Conservation (phyloP, 192 early-diverging fungal species). For the Mortierella claussenii region DNA sequence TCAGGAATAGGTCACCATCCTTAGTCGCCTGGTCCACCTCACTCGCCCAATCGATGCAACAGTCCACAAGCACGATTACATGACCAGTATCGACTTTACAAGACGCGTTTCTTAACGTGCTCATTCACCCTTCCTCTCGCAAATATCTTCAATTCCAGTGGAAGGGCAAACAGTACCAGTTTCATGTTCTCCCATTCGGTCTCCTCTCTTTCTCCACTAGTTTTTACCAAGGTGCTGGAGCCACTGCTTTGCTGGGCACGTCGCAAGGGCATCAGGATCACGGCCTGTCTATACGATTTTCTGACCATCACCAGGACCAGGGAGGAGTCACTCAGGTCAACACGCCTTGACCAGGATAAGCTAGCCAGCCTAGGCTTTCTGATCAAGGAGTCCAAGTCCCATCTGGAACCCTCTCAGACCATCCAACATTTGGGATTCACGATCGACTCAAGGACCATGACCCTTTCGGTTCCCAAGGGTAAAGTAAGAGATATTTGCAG, state of each 20-base stretch:
- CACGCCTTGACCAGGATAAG: neutral
- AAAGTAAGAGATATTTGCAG: conserved; percentile 12
- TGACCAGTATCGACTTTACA: no score
- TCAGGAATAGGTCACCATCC: neutral
- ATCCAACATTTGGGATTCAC: conserved; percentile 25
- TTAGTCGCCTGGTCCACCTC: neutral
- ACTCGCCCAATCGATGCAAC: neutral
- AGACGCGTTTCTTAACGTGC: conserved; percentile 51
- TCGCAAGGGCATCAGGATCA: conserved; percentile 24
- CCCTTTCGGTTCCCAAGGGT: neutral
- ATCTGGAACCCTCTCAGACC: conserved; percentile 23
- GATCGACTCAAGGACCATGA: conserved; percentile 4
- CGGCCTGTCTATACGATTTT: conserved; percentile 42
- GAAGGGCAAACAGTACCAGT: conserved; percentile 38
- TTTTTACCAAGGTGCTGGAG: conserved; percentile 46
- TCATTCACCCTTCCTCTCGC: conserved; percentile 20
- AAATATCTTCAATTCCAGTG: conserved; percentile 39
- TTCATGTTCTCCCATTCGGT: conserved; percentile 43
- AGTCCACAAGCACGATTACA: no score
- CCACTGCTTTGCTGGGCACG: conserved; percentile 41
- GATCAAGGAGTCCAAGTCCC: conserved; percentile 29
- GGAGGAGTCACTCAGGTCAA: neutral
- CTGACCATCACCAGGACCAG: conserved; percentile 3
- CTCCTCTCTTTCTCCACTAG: conserved; percentile 21
- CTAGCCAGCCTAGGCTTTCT: conserved; percentile 14